Base-by-base conservation (phyloP, 108 stramenopile species). In the Fistulifera solaris region DNA sequence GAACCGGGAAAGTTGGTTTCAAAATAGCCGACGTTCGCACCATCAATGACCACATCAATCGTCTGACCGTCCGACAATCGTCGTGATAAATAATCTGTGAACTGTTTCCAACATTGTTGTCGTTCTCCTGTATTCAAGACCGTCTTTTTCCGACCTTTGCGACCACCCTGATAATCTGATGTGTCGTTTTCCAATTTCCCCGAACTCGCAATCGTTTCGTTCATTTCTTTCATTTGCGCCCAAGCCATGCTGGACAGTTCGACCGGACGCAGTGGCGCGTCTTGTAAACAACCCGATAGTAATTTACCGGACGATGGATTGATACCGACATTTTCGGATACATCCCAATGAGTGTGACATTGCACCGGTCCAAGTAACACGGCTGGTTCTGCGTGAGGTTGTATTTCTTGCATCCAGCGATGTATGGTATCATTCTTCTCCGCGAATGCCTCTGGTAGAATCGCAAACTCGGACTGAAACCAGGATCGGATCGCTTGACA, bases 21-120 rank as follows among this genome's bases (percentile, higher is more conserved):
- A 62, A 61, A 95, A 75, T 96, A 97, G 0, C 96, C 97, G 25
- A 98, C 80, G 73, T 99, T 99, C 15, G 99, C 99, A 2, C 95
- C 96, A 72, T 99, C 99, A 51, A 99, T 73, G n/a, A 98, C 80
- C 8, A 83, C 62, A 61, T 86, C 78, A 49, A 63, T 21, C 5
- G n/a, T 18, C 25, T 38, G 2, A 10, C 14, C 35, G 15, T n/a
- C 58, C 25, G 45, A 51, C 38, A 16, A 48, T 16, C 38, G 35
- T 26, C 15, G 48, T 46, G 51, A 38, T 40, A 77, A 48, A 61
- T 66, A 77, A 13, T 55, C 38, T 1, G 42, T 22, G 56, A 75
- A 81, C 3, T 43, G 17, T 0, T 56, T 51, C 80, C 80, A 77
- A 31, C 68, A 28, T 24, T 27, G 8, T 16, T 58, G 16, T 26